Conservation (phyloP, 2,329 filamentous ascomycete species). For the Aureobasidium sp. region DNA sequence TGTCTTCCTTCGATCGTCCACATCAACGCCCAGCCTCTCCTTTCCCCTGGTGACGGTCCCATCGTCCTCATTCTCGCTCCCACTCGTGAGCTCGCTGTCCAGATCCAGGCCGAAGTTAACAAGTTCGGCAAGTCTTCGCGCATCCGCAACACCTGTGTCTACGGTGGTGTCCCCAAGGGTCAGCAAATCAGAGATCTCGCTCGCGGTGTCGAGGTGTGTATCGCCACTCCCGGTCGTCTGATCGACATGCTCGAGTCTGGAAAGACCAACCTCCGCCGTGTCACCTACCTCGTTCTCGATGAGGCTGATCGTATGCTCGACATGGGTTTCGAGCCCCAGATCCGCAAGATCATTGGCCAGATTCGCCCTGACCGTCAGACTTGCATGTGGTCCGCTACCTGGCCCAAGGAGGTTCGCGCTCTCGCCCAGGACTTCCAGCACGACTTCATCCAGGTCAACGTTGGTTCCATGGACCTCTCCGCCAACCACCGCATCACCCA, state of each 20-base stretch:
- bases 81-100: conserved; percentile 94
- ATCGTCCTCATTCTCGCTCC: conserved; percentile 95
- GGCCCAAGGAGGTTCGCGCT: conserved; percentile 96
- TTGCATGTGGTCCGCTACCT: conserved; percentile 99
- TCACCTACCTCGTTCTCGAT: conserved; percentile 96
- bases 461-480: conserved; percentile 89
- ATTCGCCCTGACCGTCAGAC: conserved; percentile 98
- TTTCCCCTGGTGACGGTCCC: conserved; percentile 89
- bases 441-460: conserved; percentile 98
- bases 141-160: conserved; percentile 97
- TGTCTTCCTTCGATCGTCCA: conserved; percentile 97
- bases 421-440: conserved; percentile 84
- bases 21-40: conserved; percentile 97
- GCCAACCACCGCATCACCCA: conserved; percentile 98
- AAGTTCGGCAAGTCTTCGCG: conserved; percentile 98
- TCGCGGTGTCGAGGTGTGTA: conserved; percentile 95
- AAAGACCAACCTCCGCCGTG: conserved; percentile 95
- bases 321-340: conserved; percentile 99
- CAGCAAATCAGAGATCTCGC: conserved; percentile 92
- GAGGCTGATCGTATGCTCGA: conserved; percentile 99
- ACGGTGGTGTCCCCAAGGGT: conserved; percentile 97
- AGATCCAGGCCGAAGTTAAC: conserved; percentile 97
- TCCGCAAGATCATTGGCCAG: conserved; percentile 96
- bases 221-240: conserved; percentile 92
- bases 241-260: conserved; percentile 98